Evolutionary conservation across 306 rosid genomes (phyloP).

Genomic region (Corylus avellana): DNA sequence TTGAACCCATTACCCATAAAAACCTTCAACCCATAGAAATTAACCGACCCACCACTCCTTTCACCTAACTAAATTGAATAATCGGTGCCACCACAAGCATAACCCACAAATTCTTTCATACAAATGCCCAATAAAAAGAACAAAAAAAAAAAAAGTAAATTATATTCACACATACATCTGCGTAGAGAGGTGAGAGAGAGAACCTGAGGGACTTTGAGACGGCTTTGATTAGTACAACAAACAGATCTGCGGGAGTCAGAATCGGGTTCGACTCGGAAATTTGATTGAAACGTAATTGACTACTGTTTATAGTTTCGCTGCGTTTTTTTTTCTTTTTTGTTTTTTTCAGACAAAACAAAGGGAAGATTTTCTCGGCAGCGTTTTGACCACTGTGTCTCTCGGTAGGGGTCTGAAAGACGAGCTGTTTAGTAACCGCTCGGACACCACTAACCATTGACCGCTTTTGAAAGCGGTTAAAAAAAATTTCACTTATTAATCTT

Average conservation of each 20-base stretch:
- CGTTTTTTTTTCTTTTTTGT: neutral
- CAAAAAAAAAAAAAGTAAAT: neutral
- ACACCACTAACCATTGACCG: too few species aligned
- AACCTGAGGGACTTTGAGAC: neutral
- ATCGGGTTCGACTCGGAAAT: neutral
- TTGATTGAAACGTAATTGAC: neutral
- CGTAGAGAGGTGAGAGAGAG: neutral
- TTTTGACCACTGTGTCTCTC: too few species aligned
- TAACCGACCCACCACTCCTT: neutral
- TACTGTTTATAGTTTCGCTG: neutral
- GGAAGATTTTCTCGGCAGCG: neutral
- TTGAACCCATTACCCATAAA: neutral
- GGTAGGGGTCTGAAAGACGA: too few species aligned
- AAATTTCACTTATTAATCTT: too few species aligned
- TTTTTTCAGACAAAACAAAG: neutral
- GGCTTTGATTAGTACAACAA: neutral
- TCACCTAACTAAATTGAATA: neutral
- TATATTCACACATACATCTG: neutral
- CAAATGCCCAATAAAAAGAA: neutral
- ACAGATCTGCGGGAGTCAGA: neutral
- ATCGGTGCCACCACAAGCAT: neutral
- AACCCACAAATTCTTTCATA: neutral
- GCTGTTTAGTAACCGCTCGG: too few species aligned
- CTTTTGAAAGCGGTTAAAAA: too few species aligned
- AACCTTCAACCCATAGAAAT: neutral